Conservation (phyloP, 2,329 filamentous ascomycete genomes). For the Pestalotiopsis sp. region DNA sequence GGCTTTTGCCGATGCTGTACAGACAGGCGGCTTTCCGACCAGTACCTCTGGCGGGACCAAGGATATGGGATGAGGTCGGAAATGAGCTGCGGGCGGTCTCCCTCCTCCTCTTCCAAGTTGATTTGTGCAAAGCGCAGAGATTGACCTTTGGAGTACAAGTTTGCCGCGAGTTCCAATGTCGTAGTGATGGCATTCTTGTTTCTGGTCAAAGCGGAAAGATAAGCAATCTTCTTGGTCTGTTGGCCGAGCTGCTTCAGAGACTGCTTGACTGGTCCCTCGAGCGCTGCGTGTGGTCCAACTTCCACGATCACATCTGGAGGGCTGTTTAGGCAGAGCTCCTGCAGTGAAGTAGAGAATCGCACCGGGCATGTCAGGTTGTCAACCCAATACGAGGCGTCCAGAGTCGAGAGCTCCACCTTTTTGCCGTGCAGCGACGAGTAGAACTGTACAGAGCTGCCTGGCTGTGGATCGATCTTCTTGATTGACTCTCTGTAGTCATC, state of each 20-base stretch:
- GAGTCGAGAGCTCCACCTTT: constrained; percentile 19
- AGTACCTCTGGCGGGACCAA: constrained; percentile 34
- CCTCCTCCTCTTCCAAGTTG: constrained; percentile 22
- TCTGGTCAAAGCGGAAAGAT: constrained; percentile 30
- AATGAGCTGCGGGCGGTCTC: constrained; percentile 18
- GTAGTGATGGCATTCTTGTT: constrained; percentile 22
- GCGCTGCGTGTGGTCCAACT: constrained; percentile 25
- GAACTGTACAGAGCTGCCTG: constrained; percentile 17
- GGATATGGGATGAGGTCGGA: constrained; percentile 32
- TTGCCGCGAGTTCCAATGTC: constrained; percentile 29
- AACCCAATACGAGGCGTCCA: constrained; percentile 27
- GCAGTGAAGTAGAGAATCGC: constrained; percentile 21
- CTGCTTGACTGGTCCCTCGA: constrained; percentile 27
- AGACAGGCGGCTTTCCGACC: constrained; percentile 33
- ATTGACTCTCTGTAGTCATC: constrained; percentile 24
- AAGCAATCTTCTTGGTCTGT: constrained; percentile 24
- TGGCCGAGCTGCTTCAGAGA: constrained; percentile 23
- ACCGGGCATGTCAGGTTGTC: constrained; percentile 27
- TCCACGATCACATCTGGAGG: constrained; percentile 24
- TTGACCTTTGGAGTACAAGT: constrained; percentile 30
- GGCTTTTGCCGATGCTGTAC: constrained; percentile 34
- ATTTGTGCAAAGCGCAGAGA: constrained; percentile 30
- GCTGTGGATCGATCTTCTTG: background rate
- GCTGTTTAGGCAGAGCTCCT: constrained; percentile 19
- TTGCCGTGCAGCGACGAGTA: constrained; percentile 25